phyloP scores from a whole-genome alignment of 2,329 filamentous ascomycete species.

The Tricladium varicosporioides region DNA sequence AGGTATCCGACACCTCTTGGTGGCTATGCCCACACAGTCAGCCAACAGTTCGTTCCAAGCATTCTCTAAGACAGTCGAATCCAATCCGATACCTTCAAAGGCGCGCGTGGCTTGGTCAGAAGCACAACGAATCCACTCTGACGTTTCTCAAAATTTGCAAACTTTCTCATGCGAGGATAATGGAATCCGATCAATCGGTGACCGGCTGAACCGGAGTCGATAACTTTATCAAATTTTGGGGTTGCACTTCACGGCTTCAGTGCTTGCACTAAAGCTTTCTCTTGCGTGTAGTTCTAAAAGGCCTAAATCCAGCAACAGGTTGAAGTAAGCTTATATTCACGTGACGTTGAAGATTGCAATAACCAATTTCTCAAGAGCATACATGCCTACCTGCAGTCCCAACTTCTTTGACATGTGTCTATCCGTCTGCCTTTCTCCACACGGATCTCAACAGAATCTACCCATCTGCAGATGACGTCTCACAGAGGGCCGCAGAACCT shows the following conservation, averaged over 20 bases:
- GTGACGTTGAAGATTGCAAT: not conserved
- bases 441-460: not conserved
- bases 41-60: not conserved
- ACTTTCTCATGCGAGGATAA: slow-evolving; percentile 2
- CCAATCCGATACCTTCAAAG: not conserved
- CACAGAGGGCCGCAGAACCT: not conserved
- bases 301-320: not conserved
- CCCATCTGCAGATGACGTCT: not conserved
- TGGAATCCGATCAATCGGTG: not conserved
- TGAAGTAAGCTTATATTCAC: not conserved
- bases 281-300: not conserved
- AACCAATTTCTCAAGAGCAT: not conserved
- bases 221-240: not conserved
- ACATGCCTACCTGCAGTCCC: no score
- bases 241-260: not conserved
- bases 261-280: not conserved
- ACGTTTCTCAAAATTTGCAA: slow-evolving; percentile 7
- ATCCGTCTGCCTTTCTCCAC: no score
- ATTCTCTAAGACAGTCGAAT: not conserved
- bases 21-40: not conserved
- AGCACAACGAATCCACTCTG: slow-evolving; percentile 12
- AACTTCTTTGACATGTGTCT: no score
- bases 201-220: not conserved
- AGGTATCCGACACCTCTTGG: not conserved
- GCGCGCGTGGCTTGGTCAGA: slow-evolving; percentile 22